A percentile compares a stretch with the other conserved stretches of the same genome.
Evolutionary conservation across 495 filamentous ascomycete species (phyloP).

Genomic region (Aspergillus mulundensis): DNA sequence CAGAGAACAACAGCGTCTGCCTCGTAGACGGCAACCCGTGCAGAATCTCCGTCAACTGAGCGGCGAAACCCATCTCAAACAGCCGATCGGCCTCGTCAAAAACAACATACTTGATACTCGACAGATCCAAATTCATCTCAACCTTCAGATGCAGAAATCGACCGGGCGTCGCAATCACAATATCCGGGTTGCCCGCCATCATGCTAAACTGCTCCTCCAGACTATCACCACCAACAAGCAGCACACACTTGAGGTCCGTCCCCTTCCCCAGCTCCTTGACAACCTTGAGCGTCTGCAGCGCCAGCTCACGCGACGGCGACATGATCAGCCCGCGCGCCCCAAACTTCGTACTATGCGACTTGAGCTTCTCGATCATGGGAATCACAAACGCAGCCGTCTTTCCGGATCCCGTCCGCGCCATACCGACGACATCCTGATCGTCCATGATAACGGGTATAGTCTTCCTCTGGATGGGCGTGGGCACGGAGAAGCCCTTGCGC

Average conservation of each 20-base stretch:
- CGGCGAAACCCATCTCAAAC: constrained; percentile 97
- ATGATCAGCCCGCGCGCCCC: constrained; percentile 81
- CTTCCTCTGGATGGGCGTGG: constrained; percentile 96
- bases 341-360: constrained; percentile 78
- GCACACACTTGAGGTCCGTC: constrained; percentile 80
- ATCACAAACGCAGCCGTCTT: constrained; percentile 98
- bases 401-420: constrained; percentile 94
- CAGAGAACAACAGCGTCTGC: constrained; percentile 92
- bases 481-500: constrained; percentile 89
- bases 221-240: constrained; percentile 92
- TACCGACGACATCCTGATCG: constrained; percentile 88
- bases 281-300: constrained; percentile 91
- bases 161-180: constrained; percentile 93
- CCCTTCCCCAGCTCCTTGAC: constrained; percentile 90
- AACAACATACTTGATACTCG: constrained; percentile 83
- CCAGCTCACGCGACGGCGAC: constrained; percentile 88
- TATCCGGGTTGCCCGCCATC: constrained; percentile 93
- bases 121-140: constrained; percentile 86
- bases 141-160: constrained; percentile 94
- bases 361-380: constrained; percentile 93
- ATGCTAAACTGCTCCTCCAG: constrained; percentile 91
- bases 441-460: constrained; percentile 89
- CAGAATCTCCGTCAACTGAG: constrained; percentile 89
- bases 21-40: constrained; percentile 77
- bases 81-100: constrained; percentile 96